Evolutionary conservation across 2,329 filamentous ascomycete genomes (phyloP), one percentile per base, ranked within the genome.

Genomic region (Ophiostoma triangulosporum): DNA sequence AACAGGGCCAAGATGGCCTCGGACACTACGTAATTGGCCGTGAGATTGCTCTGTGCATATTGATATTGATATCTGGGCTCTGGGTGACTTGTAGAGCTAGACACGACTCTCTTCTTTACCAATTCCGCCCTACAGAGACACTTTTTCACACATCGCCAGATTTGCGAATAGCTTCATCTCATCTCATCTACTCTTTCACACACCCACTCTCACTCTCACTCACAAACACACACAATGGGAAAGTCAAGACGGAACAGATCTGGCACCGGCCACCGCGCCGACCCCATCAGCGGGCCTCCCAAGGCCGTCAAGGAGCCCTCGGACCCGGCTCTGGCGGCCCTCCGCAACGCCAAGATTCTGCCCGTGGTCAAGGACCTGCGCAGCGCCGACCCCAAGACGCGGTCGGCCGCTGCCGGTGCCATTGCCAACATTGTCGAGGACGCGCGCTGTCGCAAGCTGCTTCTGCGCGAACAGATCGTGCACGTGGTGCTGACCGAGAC

Each of bases 391-490:
- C 69, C 76, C 50, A 79, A 77, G 63, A 73, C 72, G n/a, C 74
- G 81, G 53, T 75, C 77, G 6, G 64, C 75, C 2, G 81, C 81
- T 11, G 79, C 81, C 7, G 67, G 68, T 15, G 80, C 79, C 24
- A 73, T 84, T 51, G 73, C 74, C 55, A 82, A 78, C 65, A 74
- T 83, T 51, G 75, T 84, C 50, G 74, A 80, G 53, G 79, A 85
- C 60, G 62, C 72, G 27, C 76, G 71, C 59, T 83, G 78, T 61
- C 74, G 82, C 58, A 84, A 84, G 65, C 64, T 86, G 54, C 71
- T 86, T 22, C 68, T 85, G 56, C 71, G 81, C 22, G 82, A 86
- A 65, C 78, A 83, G 64, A 71, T 86, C 58, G 80, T 85, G 43
- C 75, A 74, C 60, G 76, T 77, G 51, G 64, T 86, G 43, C 72